Percentiles rank a stretch among this genome's conserved stretches.
Evolutionary conservation across 2,329 filamentous ascomycete genomes (phyloP).

Genomic region (Fusarium humuli): DNA sequence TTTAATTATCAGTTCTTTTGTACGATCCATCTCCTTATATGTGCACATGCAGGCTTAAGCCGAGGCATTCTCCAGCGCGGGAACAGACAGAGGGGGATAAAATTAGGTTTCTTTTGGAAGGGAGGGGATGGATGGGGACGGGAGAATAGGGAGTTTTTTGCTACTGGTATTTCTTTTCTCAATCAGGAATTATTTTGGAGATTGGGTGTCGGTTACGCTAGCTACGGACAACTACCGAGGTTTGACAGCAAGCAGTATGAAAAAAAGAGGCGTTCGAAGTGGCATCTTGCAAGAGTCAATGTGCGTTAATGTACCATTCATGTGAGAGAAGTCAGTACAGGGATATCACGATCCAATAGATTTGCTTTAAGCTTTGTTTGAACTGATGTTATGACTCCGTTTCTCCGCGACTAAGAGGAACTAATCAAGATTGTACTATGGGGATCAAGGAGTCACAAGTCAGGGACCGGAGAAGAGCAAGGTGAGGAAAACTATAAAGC

Average conservation of each 20-base stretch:
- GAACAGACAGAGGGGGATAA: background rate
- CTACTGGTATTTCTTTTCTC: conserved; percentile 13
- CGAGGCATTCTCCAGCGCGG: conserved; percentile 34
- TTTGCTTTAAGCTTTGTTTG: conserved; percentile 38
- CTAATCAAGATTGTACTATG: conserved; percentile 25
- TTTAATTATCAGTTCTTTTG: conserved; percentile 3
- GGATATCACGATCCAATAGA: conserved; percentile 42
- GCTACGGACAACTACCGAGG: conserved; percentile 42
- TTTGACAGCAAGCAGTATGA: conserved; percentile 28
- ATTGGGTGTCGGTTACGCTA: conserved; percentile 30
- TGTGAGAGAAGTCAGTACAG: conserved; percentile 38
- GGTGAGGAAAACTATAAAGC: conserved; percentile 46
- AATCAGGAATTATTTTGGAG: conserved; percentile 25
- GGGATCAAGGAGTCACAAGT: conserved; percentile 28
- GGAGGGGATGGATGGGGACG: background rate
- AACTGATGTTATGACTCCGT: conserved; percentile 41
- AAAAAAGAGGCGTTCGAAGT: conserved; percentile 44
- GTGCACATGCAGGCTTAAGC: conserved; percentile 34
- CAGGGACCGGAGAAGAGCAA: conserved; percentile 4
- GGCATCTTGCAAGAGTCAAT: conserved; percentile 24
- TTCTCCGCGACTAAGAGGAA: conserved; percentile 30
- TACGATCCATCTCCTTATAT: conserved; percentile 13
- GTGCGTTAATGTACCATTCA: conserved; percentile 36
- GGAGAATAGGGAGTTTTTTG: conserved; percentile 26
- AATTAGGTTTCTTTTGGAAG: conserved; percentile 4